Conservation (phyloP, 73 alveolate genomes). For the Paramecium pentaurelia region DNA sequence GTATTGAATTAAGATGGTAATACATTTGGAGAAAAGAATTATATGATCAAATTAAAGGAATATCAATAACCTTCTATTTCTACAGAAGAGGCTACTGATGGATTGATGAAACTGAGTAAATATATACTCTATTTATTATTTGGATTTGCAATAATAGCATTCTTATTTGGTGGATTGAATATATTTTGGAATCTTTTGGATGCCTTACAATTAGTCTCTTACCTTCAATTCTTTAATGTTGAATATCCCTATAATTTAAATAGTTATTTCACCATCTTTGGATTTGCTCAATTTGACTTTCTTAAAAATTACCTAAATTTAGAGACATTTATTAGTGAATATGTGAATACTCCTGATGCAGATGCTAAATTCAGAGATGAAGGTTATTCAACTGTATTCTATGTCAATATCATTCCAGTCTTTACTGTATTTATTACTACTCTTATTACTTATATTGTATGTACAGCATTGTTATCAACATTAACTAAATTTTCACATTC, state of each 20-base stretch:
- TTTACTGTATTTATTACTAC: background rate
- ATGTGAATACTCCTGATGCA: conserved; percentile 35
- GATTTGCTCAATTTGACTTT: conserved; percentile 38
- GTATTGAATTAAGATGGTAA: background rate
- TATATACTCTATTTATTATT: background rate
- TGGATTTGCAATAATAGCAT: conserved; percentile 26
- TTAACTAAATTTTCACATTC: background rate
- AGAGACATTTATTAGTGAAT: background rate
- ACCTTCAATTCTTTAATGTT: background rate
- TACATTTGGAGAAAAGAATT: background rate
- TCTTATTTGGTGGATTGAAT: conserved; percentile 12
- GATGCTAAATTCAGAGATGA: background rate
- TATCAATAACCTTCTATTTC: background rate
- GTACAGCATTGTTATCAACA: background rate
- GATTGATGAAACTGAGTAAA: background rate
- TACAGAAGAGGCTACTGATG: background rate
- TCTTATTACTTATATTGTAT: background rate
- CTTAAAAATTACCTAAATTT: background rate
- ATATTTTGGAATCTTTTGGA: conserved; percentile 38
- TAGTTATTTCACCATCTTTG: background rate
- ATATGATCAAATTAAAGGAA: background rate
- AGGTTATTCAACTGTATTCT: conserved; percentile 39
- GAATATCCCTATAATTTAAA: background rate
- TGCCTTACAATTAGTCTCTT: background rate
- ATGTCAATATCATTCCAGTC: conserved; percentile 5